phyloP scores from a whole-genome alignment of 805 yeast species.

The Saccharomyces paradoxus region DNA sequence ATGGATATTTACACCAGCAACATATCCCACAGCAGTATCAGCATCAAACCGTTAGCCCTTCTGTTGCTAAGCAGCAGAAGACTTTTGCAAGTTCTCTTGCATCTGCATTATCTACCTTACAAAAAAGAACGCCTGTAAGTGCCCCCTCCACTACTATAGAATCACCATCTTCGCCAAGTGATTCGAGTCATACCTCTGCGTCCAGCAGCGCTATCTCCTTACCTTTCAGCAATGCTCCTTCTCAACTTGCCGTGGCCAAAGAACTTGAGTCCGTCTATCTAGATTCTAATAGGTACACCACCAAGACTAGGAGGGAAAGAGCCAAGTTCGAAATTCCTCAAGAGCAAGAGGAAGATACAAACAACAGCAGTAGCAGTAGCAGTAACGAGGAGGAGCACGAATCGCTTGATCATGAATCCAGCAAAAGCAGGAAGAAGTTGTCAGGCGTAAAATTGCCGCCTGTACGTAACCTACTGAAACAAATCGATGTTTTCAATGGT shows the following conservation, averaged over 20 bases:
- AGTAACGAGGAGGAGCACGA: neutral
- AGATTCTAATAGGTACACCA: neutral
- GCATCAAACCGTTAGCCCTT: neutral
- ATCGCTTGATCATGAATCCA: neutral
- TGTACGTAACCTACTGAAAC: constrained; percentile 19
- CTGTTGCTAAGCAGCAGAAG: neutral
- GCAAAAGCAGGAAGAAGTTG: neutral
- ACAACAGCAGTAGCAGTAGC: constrained; percentile 1
- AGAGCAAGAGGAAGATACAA: neutral
- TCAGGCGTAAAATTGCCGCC: constrained; percentile 20
- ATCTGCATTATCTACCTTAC: constrained; percentile 13
- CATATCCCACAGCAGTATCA: neutral
- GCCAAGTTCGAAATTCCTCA: neutral
- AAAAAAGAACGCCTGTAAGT: constrained; percentile 15
- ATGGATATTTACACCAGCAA: constrained; percentile 2
- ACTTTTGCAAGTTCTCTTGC: constrained; percentile 13
- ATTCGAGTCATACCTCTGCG: constrained; percentile 13
- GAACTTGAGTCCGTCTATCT: neutral
- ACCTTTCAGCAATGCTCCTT: constrained; percentile 5
- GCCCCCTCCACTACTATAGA: constrained; percentile 4
- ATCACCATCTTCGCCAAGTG: constrained; percentile 12
- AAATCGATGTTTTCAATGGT: constrained; percentile 19
- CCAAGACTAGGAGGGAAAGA: neutral
- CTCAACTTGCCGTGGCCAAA: neutral
- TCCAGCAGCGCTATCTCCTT: constrained; percentile 15